Percentiles rank a stretch among this genome's conserved stretches.
phyloP scores from a whole-genome alignment of 2,329 filamentous ascomycete species.

The Penicillium sp. region DNA sequence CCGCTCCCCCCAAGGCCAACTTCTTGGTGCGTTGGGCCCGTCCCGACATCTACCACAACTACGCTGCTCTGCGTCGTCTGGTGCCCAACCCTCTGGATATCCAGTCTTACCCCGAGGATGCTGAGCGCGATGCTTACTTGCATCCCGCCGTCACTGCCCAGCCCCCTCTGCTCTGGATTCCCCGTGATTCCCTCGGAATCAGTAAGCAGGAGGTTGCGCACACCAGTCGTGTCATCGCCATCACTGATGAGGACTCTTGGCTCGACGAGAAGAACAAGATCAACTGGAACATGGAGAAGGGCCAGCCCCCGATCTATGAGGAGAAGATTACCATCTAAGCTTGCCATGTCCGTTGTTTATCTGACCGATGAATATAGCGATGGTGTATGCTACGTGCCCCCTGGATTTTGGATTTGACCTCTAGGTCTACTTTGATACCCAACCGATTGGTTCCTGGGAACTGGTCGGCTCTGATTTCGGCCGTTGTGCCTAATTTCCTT shows the following conservation, averaged over 20 bases:
- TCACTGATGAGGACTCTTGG: slow-evolving; percentile 75
- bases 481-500: slow-evolving; percentile 2
- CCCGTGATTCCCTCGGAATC: slow-evolving; percentile 71
- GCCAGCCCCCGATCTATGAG: slow-evolving; percentile 59
- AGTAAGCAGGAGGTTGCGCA: slow-evolving; percentile 75
- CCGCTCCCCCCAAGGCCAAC: slow-evolving; percentile 34
- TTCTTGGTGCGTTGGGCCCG: slow-evolving; percentile 62
- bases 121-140: slow-evolving; percentile 69
- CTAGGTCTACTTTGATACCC: slow-evolving; percentile 25
- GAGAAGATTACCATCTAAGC: slow-evolving; percentile 56
- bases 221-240: slow-evolving; percentile 69
- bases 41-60: slow-evolving; percentile 75
- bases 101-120: slow-evolving; percentile 61
- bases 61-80: slow-evolving; percentile 66
- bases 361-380: not conserved
- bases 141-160: slow-evolving; percentile 67
- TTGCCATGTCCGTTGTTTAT: not conserved
- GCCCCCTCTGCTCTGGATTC: slow-evolving; percentile 79
- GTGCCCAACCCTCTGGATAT: slow-evolving; percentile 61
- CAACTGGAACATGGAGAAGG: slow-evolving; percentile 57
- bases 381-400: not conserved
- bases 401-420: not conserved
- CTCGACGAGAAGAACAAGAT: slow-evolving; percentile 70
- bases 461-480: slow-evolving; percentile 11
- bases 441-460: not conserved